These are phyloP conservation scores for Cyclospora cayetanensis DNA, from an alignment of 169 alveolate species.

Conservation along the genomic window DNA sequence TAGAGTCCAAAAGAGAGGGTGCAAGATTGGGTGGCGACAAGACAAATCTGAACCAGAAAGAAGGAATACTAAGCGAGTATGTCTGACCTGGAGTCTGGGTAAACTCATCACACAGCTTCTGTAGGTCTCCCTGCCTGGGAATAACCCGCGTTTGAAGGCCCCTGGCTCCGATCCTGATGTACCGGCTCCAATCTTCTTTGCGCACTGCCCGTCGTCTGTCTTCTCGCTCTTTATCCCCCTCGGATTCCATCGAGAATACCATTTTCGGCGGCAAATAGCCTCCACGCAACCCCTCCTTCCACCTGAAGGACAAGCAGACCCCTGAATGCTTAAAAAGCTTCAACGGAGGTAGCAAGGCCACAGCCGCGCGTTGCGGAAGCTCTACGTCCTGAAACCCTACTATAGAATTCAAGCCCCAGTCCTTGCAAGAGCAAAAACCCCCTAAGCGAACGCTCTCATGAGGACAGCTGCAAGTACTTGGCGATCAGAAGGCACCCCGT, in stretches of 20 bases:
- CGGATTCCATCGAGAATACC: neutral
- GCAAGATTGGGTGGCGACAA: neutral
- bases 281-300: conserved; percentile 59
- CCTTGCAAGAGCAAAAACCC: neutral
- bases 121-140: neutral
- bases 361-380: too few relatives aligned
- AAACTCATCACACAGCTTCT: neutral
- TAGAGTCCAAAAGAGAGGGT: neutral
- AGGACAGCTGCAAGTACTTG: neutral
- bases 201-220: neutral
- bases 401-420: neutral
- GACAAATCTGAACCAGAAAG: neutral
- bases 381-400: neutral
- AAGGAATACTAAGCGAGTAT: neutral
- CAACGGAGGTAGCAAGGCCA: too few relatives aligned
- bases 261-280: conserved; percentile 30
- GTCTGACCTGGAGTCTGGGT: neutral
- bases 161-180: neutral
- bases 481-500: neutral
- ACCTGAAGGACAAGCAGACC: conserved; percentile 29
- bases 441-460: neutral
- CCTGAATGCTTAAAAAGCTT: neutral
- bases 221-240: neutral
- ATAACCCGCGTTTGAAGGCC: neutral
- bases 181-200: neutral